Evolutionary conservation across 345 rosid species (phyloP).

Genomic region (Clarkia xantiana): DNA sequence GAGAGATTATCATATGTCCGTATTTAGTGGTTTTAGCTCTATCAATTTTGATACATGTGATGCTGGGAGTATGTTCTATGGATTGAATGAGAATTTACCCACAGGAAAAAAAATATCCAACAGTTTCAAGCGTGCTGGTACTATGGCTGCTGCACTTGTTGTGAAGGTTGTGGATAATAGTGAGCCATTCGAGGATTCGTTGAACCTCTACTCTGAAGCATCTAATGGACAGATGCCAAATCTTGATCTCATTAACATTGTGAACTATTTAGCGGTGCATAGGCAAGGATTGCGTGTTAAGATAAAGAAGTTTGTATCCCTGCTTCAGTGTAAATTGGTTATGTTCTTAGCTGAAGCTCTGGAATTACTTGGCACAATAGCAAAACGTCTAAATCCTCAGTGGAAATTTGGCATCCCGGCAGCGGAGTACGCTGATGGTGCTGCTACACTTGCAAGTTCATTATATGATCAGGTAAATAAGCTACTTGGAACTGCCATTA

Average conservation of each 20-base stretch:
- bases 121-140: conserved; percentile 68
- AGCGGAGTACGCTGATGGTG: conserved; percentile 69
- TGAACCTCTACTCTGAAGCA: conserved; percentile 77
- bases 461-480: conserved; percentile 59
- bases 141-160: conserved; percentile 83
- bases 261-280: conserved; percentile 76
- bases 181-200: conserved; percentile 44
- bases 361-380: conserved; percentile 48
- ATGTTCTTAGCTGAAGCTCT: conserved; percentile 41
- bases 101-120: conserved; percentile 18
- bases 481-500: too few species aligned
- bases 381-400: conserved; percentile 41
- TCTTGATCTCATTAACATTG: conserved; percentile 82
- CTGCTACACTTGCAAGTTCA: conserved; percentile 84
- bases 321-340: conserved; percentile 47
- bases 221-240: conserved; percentile 99
- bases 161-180: conserved; percentile 52
- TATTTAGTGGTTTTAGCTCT: conserved; percentile 26
- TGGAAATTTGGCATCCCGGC: conserved; percentile 76
- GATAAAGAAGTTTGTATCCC: conserved; percentile 48
- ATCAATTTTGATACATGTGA: conserved; percentile 20
- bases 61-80: conserved; percentile 7
- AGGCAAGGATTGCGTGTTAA: conserved; percentile 73
- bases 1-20: conserved; percentile 65
- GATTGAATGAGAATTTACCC: conserved; percentile 8